phyloP scores from a whole-genome alignment of 371 early-diverging fungal genomes.

The Parasitella parasitica region DNA sequence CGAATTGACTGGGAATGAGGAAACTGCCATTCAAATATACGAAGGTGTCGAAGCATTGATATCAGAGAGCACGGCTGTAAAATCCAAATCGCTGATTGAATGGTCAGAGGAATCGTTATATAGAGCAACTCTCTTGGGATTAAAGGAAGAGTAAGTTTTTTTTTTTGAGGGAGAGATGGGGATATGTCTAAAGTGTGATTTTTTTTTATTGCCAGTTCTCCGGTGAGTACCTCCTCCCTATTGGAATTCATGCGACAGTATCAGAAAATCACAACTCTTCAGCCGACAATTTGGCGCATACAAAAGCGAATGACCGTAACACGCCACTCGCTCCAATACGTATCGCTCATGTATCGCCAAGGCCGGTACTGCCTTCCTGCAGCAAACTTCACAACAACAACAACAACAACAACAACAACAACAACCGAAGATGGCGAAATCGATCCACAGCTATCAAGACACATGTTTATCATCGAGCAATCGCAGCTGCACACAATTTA shows the following conservation, averaged over 20 bases:
- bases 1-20: slow-evolving; percentile 51
- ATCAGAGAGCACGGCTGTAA: slow-evolving; percentile 31
- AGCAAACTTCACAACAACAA: background rate
- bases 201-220: slow-evolving; percentile 4
- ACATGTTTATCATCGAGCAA: slow-evolving; percentile 29
- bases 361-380: slow-evolving; percentile 31
- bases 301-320: slow-evolving; percentile 50
- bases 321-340: slow-evolving; percentile 32
- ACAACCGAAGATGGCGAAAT: background rate
- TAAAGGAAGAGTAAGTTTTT: slow-evolving; percentile 49
- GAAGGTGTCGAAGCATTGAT: slow-evolving; percentile 45
- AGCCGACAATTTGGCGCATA: slow-evolving; percentile 46
- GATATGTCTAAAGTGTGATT: background rate
- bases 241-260: slow-evolving; percentile 57
- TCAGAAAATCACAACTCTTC: slow-evolving; percentile 41
- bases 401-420: background rate
- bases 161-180: background rate
- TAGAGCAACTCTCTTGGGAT: slow-evolving; percentile 55
- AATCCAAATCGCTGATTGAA: slow-evolving; percentile 50
- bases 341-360: slow-evolving; percentile 27
- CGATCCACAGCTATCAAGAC: slow-evolving; percentile 4
- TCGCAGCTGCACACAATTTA: slow-evolving; percentile 47
- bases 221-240: slow-evolving; percentile 12
- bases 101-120: slow-evolving; percentile 77
- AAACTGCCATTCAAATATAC: slow-evolving; percentile 52